Evolutionary conservation across 345 rosid genomes (phyloP), one percentile per base, ranked within the genome.

Genomic region (Murraya koenigii): DNA sequence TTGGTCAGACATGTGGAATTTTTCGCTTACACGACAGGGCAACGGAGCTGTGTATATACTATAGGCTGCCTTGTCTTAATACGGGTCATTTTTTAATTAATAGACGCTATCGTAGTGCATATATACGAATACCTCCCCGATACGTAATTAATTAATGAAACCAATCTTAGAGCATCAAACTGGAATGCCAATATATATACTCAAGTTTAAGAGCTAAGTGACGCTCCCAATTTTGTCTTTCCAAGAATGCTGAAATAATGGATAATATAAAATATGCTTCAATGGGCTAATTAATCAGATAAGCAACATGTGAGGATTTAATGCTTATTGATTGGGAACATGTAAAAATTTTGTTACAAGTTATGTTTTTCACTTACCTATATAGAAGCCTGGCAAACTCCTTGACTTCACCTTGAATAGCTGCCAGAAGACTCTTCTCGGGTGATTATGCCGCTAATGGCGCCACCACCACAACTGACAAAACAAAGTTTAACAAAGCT

Each of bases 71-170:
- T 23, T 35, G 75, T n/a, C 30, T 47, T 28, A 33, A 13, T 64
- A n/a, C 41, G 8, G 0, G n/a, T 14, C 7, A 38, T 68, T 6
- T 70, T 1, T 28, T 17, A 26, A 30, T 7, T 28, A 19, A 66
- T 1, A 70, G 39, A 52, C 17, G 59, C 32, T 72, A 32, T 3
- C 8, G 32, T 56, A 35, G 5, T 35, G 52, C 33, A 72, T 72
- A 23, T n/a, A 11, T 22, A 1, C 23, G 54, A 72, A 56, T 35
- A n/a, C 59, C 8, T 6, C 35, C 5, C 32, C 38, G 23, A 36
- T 36, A 23, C 8, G 75, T 56, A 72, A 72, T 32, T 70, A n/a
- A n/a, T 22, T 33, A 72, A 22, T n/a, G 49, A 72, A n/a, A 41
- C 67, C 59, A 26, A 28, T 44, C 52, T 26, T 20, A 39, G 56